Percentiles rank a stretch among this genome's conserved stretches.
Evolutionary conservation across 1,139 yeast species (phyloP).

Genomic region (Eremothecium coryli): DNA sequence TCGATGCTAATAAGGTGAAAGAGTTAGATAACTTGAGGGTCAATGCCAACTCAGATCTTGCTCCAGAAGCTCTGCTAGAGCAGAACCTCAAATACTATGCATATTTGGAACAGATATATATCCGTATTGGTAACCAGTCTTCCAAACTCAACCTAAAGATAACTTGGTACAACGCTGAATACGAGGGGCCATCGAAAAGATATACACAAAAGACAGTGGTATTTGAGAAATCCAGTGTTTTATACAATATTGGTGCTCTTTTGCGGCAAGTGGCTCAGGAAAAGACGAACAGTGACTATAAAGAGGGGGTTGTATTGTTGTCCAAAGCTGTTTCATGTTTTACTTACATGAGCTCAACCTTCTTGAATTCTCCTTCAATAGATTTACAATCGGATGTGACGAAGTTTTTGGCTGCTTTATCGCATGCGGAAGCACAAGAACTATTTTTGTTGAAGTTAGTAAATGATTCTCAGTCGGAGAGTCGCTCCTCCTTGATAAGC

Average conservation of each 20-base stretch:
- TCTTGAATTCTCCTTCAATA: slow-evolving; percentile 79
- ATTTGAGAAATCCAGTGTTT: slow-evolving; percentile 78
- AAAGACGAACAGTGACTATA: slow-evolving; percentile 39
- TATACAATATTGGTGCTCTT: slow-evolving; percentile 64
- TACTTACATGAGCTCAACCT: slow-evolving; percentile 65
- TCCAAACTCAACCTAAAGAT: slow-evolving; percentile 54
- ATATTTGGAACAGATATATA: slow-evolving; percentile 69
- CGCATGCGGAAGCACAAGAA: slow-evolving; percentile 87
- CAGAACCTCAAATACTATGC: slow-evolving; percentile 66
- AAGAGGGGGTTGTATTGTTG: slow-evolving; percentile 50
- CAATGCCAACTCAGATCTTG: slow-evolving; percentile 40
- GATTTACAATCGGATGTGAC: slow-evolving; percentile 69
- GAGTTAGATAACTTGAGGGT: slow-evolving; percentile 25
- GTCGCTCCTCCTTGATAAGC: slow-evolving; percentile 56
- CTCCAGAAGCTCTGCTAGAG: slow-evolving; percentile 39
- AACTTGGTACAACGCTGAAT: slow-evolving; percentile 69
- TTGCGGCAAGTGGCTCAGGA: slow-evolving; percentile 42
- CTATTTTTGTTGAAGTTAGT: slow-evolving; percentile 60
- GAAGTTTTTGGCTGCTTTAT: slow-evolving; percentile 50
- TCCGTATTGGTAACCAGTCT: slow-evolving; percentile 59
- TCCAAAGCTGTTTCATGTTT: slow-evolving; percentile 78
- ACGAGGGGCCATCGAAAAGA: slow-evolving; percentile 35
- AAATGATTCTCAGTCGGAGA: slow-evolving; percentile 32
- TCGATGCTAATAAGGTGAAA: slow-evolving; percentile 21
- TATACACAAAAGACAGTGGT: slow-evolving; percentile 62